Evolutionary conservation across 164 flowering plant species (phyloP), one percentile per base, ranked within the genome.

Genomic region (Sedum album): DNA sequence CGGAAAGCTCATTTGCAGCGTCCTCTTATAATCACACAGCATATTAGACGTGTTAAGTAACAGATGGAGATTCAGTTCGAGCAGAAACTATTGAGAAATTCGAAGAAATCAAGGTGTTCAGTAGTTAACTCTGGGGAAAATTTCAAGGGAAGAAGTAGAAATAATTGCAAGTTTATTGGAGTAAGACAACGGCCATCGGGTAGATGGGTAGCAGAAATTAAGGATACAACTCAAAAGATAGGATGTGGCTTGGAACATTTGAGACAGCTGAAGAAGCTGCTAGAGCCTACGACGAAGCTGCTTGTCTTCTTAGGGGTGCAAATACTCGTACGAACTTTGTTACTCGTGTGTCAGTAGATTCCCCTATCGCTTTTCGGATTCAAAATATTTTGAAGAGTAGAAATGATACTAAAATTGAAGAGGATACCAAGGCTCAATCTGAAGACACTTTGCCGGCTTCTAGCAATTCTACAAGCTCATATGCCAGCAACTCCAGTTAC

Each of bases 181-280:
- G 96, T 90, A 39, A 79, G 96, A 65, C 93, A 88, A 69, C 82
- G 96, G 73, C 93, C 96, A 17, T 88, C 93, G 1, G 96, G 96
- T 46, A 83, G 86, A 83, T 89, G 96, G 96, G 89, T 89, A 4
- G 96, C 96, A 28, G 96, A 90, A 76, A 90, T 90, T 74, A 90
- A 90, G 65, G 90, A 88, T 82, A 88, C 96, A 33, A 90, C 88
- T 33, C 87, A 88, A 61, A 90, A 88, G 85, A 90, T 90, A 31
- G 96, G 78, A 85, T 90, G 91, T 90, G 96, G 96, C 84, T 90
- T 1, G 96, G 96, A 35, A 90, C 96, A 9, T 90, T 82, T 46
- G 91, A 90, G 77, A 90, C 91, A 0, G 91, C 95, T 0, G 95
- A 85, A 74, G 95, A 84, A 71, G 96, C 96, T 35, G 96, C 92